Conservation (phyloP, 164 flowering plant species). For the Macadamia integrifolia region DNA sequence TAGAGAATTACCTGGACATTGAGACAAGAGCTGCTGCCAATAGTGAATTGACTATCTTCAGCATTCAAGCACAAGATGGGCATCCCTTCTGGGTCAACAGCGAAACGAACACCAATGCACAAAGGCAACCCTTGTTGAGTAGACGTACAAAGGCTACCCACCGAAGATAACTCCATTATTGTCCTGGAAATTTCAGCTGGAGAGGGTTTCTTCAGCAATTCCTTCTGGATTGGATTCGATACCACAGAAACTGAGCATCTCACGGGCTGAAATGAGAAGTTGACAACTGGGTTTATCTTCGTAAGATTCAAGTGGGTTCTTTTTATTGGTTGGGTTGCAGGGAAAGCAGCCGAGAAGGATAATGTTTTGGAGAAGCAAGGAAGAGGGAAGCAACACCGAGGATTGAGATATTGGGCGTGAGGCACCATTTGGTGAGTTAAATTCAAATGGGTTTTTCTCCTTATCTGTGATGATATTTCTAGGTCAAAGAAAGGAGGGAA, state of each 20-base stretch:
- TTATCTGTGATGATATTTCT: no score
- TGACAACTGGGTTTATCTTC: constrained; percentile 23
- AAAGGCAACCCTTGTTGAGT: constrained; percentile 72
- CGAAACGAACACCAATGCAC: constrained; percentile 67
- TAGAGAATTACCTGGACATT: constrained; percentile 70
- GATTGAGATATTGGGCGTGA: constrained; percentile 12
- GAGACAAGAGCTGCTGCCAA: constrained; percentile 52
- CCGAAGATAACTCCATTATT: constrained; percentile 70
- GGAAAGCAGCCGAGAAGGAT: constrained; percentile 13
- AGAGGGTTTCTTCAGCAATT: constrained; percentile 39
- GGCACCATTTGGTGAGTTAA: constrained; percentile 15
- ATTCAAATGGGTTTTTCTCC: background rate
- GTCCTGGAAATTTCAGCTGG: constrained; percentile 90
- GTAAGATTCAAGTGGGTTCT: constrained; percentile 16
- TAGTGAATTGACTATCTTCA: constrained; percentile 19
- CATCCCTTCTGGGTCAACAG: constrained; percentile 62
- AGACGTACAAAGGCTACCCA: constrained; percentile 67
- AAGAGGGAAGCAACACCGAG: constrained; percentile 11
- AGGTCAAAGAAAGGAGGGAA: no score
- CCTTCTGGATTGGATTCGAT: constrained; percentile 33
- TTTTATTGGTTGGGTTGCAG: constrained; percentile 13
- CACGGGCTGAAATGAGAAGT: constrained; percentile 19
- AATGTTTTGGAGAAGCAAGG: constrained; percentile 24
- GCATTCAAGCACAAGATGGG: constrained; percentile 65
- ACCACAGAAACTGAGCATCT: constrained; percentile 62